phyloP scores from a whole-genome alignment of 1,139 yeast species.

The Hemisphaericaspora xylanilytica region DNA sequence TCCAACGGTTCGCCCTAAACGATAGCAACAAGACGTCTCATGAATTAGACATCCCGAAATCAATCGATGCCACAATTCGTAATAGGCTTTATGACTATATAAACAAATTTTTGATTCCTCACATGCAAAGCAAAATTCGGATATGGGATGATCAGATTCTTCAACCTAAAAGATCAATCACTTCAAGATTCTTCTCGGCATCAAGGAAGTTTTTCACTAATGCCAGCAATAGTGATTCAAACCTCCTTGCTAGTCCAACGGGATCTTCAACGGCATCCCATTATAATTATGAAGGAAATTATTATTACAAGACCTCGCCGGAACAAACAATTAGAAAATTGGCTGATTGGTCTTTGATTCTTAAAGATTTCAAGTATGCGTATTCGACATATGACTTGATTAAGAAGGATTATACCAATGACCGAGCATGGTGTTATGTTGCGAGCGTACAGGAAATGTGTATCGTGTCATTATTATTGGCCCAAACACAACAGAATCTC shows the following conservation, averaged over 20 bases:
- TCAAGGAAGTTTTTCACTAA: slow-evolving; percentile 56
- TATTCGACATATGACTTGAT: slow-evolving; percentile 80
- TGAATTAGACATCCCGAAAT: slow-evolving; percentile 30
- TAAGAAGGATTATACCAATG: slow-evolving; percentile 73
- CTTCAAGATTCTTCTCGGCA: slow-evolving; percentile 71
- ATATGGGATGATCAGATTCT: slow-evolving; percentile 77
- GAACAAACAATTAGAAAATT: slow-evolving; percentile 78
- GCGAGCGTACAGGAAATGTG: slow-evolving; percentile 90
- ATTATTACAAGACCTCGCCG: slow-evolving; percentile 58
- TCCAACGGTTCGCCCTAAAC: slow-evolving; percentile 36
- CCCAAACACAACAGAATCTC: slow-evolving; percentile 45
- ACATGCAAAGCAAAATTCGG: slow-evolving; percentile 71
- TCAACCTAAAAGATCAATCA: slow-evolving; percentile 66
- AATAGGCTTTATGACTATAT: slow-evolving; percentile 52
- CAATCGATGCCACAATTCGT: slow-evolving; percentile 41
- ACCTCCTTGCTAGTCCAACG: slow-evolving; percentile 7
- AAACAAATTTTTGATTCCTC: slow-evolving; percentile 62
- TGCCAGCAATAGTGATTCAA: slow-evolving; percentile 16
- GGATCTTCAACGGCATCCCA: slow-evolving; percentile 11
- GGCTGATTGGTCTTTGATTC: slow-evolving; percentile 90
- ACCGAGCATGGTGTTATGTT: slow-evolving; percentile 78
- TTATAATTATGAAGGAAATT: slow-evolving; percentile 47
- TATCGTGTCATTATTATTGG: slow-evolving; percentile 69
- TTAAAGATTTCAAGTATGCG: slow-evolving; percentile 84
- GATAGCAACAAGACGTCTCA: too few species aligned